Conservation (phyloP, 1,284 basidiomycete species). For the Austropuccinia psidii region DNA sequence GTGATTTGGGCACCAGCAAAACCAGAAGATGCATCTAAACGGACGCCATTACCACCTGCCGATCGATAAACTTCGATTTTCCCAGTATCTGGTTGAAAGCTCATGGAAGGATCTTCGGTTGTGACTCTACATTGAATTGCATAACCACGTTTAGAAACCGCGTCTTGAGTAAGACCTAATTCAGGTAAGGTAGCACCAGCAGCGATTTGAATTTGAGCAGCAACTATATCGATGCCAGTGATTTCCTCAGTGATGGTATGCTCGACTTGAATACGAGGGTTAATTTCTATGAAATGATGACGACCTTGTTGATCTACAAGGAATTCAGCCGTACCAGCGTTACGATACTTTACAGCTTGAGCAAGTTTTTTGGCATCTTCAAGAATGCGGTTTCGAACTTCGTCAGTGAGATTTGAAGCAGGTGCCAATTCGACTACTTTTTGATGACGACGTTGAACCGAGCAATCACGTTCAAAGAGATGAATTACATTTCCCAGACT, state of each 20-base stretch:
- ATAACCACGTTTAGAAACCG: conserved; percentile 89
- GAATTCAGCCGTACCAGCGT: conserved; percentile 78
- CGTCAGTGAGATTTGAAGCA: conserved; percentile 84
- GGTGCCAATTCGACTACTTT: conserved; percentile 99
- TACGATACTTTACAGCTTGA: conserved; percentile 82
- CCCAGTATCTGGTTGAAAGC: conserved; percentile 97
- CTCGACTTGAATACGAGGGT: conserved; percentile 96
- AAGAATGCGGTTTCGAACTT: conserved; percentile 78
- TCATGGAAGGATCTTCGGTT: conserved; percentile 85
- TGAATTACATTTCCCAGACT: conserved; percentile 86
- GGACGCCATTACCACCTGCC: conserved; percentile 96
- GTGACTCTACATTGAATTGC: conserved; percentile 99
- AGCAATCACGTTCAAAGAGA: conserved; percentile 96
- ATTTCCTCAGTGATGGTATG: conserved; percentile 91
- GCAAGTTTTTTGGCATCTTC: conserved; percentile 90
- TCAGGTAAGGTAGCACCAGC: conserved; percentile 91
- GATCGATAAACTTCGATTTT: conserved; percentile 99
- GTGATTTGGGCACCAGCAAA: conserved; percentile 99
- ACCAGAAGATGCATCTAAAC: conserved; percentile 92
- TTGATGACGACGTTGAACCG: conserved; percentile 93
- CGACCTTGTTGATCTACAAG: conserved; percentile 89
- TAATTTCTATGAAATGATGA: conserved; percentile 97
- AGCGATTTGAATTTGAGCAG: conserved; percentile 96
- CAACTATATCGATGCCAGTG: conserved; percentile 96
- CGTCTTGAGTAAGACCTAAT: conserved; percentile 92